Base-by-base conservation (phyloP, 1,284 basidiomycete species). In the Exsudoporus floridanus region DNA sequence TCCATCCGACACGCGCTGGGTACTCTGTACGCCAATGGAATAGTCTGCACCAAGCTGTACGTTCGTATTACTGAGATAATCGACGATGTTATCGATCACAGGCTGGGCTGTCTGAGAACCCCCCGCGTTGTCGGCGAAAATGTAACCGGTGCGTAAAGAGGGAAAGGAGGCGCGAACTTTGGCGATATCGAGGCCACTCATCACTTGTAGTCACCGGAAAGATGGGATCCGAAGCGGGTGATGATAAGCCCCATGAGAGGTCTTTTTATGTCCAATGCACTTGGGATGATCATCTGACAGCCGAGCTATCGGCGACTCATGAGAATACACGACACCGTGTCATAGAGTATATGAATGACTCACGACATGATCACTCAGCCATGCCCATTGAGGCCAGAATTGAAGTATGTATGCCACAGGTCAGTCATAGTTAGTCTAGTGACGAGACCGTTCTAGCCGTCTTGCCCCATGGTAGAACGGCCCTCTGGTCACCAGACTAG, bases 91-190 rank as follows among this genome's bases (percentile, higher is more conserved):
- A 50, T 82, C 75, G 40, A 81, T 80, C 36, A 84, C 84, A 51
- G 70, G 70, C 48, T 74, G 67, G 8, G 78, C 67, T 37, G 78
- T 78, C 65, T 91, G 88, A 3, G 86, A 88, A 5, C 89, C 90
- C 0, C 88, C 90, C 0, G 90, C 90, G 60, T 89, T 92, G 70
- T 91, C 89, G 9, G 78, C 88, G 61, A 80, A 91, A 57, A 90
- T 78, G 62, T 77, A 89, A 3, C 79, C 79, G 1, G 75, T 73
- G 31, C 73, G 65, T n/a, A 90, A 73, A 7, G 83, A 73, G 12
- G 86, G 88, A 62, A 90, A 90, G 31, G 77, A 75, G 31, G 77
- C 73, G 54, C 86, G 81, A 39, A 77, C 83, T 57, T 72, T 66
- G 14, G 67, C 62, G 40, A 86, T 69, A 66, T 87, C 77, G 59